Percentiles rank a stretch among this genome's conserved stretches.
Conservation (phyloP, 164 flowering plant species). For the Buxus sempervirens region DNA sequence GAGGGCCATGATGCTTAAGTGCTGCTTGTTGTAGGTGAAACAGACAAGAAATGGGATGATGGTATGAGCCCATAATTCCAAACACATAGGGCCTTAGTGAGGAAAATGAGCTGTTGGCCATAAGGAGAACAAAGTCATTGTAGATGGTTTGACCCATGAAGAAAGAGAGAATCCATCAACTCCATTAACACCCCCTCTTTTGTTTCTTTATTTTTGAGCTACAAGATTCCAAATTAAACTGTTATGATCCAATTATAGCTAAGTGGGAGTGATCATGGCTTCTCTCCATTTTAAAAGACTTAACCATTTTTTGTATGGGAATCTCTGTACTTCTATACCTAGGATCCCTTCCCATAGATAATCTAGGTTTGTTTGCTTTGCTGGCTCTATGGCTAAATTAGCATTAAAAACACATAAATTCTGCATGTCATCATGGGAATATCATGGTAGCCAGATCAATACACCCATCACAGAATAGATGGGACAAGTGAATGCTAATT, state of each 20-base stretch:
- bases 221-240: too few species aligned
- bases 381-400: not conserved
- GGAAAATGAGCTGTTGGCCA: conserved; percentile 23
- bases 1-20: not conserved
- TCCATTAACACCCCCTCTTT: not conserved
- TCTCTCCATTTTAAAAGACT: too few species aligned
- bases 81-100: conserved; percentile 8
- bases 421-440: not conserved
- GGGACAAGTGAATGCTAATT: too few species aligned
- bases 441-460: too few species aligned
- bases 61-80: conserved; percentile 15
- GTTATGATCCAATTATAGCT: too few species aligned
- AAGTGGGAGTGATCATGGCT: too few species aligned
- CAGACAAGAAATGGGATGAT: conserved; percentile 12
- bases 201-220: not conserved
- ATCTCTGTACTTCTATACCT: not conserved
- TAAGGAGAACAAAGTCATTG: conserved; percentile 6
- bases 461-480: too few species aligned
- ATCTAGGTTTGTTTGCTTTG: not conserved
- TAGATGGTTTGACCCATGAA: not conserved
- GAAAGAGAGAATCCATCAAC: not conserved
- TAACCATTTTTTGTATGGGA: not conserved
- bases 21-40: conserved; percentile 13
- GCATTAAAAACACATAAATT: not conserved
- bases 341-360: not conserved